These are phyloP conservation scores for Bruguiera hainesii DNA, from an alignment of 441 rosid species.

Conservation along the genomic window DNA sequence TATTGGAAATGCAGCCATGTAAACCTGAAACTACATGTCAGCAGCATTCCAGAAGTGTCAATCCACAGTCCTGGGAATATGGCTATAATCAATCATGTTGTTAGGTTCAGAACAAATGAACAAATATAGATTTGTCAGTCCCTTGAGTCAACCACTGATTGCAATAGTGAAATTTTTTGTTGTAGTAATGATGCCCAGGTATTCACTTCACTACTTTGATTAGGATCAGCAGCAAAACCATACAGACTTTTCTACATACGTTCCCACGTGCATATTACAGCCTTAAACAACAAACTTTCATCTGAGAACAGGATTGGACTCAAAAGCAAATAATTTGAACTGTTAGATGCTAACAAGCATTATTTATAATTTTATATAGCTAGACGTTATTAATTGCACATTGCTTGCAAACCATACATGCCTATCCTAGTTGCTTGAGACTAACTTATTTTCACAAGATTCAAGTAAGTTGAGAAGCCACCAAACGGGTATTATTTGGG, in stretches of 20 bases:
- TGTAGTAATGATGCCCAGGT: neutral
- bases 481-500: too few species aligned
- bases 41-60: neutral
- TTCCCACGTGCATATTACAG: too few species aligned
- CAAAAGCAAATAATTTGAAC: neutral
- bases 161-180: neutral
- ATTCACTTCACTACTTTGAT: neutral
- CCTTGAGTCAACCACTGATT: neutral
- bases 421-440: too few species aligned
- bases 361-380: neutral
- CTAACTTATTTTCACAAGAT: too few species aligned
- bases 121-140: neutral
- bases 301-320: neutral
- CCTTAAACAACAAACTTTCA: neutral
- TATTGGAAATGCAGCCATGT: constrained; percentile 47
- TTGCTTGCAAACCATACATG: neutral
- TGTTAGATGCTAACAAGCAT: neutral
- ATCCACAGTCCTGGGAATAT: neutral
- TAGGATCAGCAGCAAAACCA: neutral
- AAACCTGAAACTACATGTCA: constrained; percentile 26
- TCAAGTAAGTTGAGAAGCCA: too few species aligned
- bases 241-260: neutral
- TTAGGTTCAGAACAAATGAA: too few species aligned
- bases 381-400: neutral
- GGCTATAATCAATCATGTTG: too few species aligned